Evolutionary conservation across 108 stramenopile genomes (phyloP), one percentile per base, ranked within the genome.

Genomic region (Parmales sp.): DNA sequence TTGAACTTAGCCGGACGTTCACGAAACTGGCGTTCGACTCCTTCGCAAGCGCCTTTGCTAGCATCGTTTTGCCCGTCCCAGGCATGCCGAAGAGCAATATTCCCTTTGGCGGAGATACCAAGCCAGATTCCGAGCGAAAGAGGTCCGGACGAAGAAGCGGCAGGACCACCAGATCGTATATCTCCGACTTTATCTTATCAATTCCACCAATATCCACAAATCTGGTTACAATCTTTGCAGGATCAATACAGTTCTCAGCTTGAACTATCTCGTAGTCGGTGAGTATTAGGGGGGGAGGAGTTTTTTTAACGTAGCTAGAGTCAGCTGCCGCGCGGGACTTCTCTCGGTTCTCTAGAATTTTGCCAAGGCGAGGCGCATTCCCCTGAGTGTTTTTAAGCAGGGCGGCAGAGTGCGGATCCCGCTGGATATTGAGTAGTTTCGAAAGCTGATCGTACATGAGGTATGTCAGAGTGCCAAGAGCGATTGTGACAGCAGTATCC

Each of bases 1-100:
- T 87, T 28, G 90, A 83, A 39, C 82, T 82, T 64, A 93, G 76
- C 54, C 89, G 85, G 34, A 99, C 83, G 64, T 92, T 90, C 46
- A 99, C 76, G 80, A 99, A 97, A 7, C 93, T 88, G 6, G 96
- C 95, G 64, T 88, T 79, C 4, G 84, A 83, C 75, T 99, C 95
- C 72, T 87, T 94, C 45, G 98, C 98, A 70, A 99, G 86, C 38
- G 95, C 96, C 79, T 96, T 93, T 66, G 96, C 98, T 71, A 97
- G 67, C 89, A 95, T 90, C n/a, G 96, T 97, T 74, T 99, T 99
- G 28, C 97, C 87, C 6, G 72, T 80, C 1, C 82, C 95, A 4
- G 93, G 94, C 1, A 67, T 76, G 13, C 95, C 95, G 68, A 87
- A 95, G n/a, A 99, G 77, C 26, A 99, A 70, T 48, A 97, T 90